Evolutionary conservation across 148 eudicot species (phyloP), one percentile per base, ranked within the genome.

Genomic region (Bassia scoparia): DNA sequence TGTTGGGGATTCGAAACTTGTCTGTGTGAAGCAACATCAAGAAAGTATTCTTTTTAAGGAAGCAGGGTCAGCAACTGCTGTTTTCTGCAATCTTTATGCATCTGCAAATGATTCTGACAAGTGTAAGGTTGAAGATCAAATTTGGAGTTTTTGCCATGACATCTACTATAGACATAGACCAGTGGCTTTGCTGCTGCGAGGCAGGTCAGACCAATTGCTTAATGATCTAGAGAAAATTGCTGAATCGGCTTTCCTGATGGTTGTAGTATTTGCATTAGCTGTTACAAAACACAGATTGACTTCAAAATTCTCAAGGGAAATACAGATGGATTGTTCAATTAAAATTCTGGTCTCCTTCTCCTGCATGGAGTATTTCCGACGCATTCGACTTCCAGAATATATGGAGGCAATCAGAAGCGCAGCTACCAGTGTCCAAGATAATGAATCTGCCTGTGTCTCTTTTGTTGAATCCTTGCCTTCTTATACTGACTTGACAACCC

Each of bases 201-300:
- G 87, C 61, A 81, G 67, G 72, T 75, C 79, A 12, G 88, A 83
- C 65, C 86, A 82, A 65, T 77, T 95, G 54, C 81, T 95, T 18
- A 71, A 72, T 65, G 86, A 88, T 74, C 67, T 95, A 61, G 98
- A 95, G 76, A 89, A 88, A 77, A 80, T 95, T 64, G 91, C 96
- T 59, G 98, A 89, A 79, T 88, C 98, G 65, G 91, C 96, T 67
- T 95, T 95, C 82, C 85, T 95, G 72, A 89, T 91, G 98, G 87
- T 89, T 75, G 97, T 88, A 50, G 88, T 95, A 71, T 95, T 95
- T 86, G 90, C 98, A 43, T 83, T 86, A 81, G 87, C 90, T 31
- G 98, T 95, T 63, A 84, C 95, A 74, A 95, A 91, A 74, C 85
- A 84, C 70, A 89, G 82, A 70, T 61, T 88, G 49, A 75, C 77